A percentile compares a stretch with the other conserved stretches of the same genome.
Evolutionary conservation across 805 yeast genomes (phyloP).

Genomic region (Jamesozyma piceae): DNA sequence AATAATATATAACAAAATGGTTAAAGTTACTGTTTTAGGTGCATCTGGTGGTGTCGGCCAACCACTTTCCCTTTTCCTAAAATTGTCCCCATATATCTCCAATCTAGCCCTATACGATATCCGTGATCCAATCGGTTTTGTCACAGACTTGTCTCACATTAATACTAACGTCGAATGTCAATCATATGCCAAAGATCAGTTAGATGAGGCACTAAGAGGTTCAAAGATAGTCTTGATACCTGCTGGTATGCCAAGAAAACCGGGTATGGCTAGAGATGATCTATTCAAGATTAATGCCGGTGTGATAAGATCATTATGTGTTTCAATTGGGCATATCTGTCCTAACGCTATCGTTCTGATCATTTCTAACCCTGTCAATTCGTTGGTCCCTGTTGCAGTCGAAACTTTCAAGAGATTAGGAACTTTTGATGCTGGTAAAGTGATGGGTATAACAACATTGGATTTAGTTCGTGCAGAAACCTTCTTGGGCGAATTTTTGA

Average conservation of each 20-base stretch:
- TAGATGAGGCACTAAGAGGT: slow-evolving; percentile 61
- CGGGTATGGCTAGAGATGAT: slow-evolving; percentile 98
- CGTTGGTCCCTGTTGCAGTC: slow-evolving; percentile 92
- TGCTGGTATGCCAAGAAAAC: slow-evolving; percentile 97
- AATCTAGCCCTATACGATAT: slow-evolving; percentile 80
- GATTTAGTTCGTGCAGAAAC: slow-evolving; percentile 85
- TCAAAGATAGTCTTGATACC: slow-evolving; percentile 80
- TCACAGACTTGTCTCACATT: slow-evolving; percentile 88
- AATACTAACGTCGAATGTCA: slow-evolving; percentile 83
- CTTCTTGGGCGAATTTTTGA: slow-evolving; percentile 48
- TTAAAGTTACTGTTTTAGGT: slow-evolving; percentile 70
- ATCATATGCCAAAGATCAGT: slow-evolving; percentile 74
- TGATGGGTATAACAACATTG: slow-evolving; percentile 93
- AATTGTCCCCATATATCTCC: slow-evolving; percentile 81
- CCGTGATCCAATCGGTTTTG: slow-evolving; percentile 91
- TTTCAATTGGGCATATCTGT: slow-evolving; percentile 67
- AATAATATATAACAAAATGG: not conserved
- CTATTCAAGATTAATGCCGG: slow-evolving; percentile 93
- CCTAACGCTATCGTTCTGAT: slow-evolving; percentile 78
- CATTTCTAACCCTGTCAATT: slow-evolving; percentile 93
- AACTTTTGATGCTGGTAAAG: slow-evolving; percentile 80
- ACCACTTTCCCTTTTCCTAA: slow-evolving; percentile 73
- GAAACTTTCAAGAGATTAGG: slow-evolving; percentile 81
- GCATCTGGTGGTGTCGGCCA: slow-evolving; percentile 95
- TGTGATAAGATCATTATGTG: slow-evolving; percentile 85